phyloP scores from a whole-genome alignment of 352 stramenopile genomes.

The Halophytophthora batemanensis region DNA sequence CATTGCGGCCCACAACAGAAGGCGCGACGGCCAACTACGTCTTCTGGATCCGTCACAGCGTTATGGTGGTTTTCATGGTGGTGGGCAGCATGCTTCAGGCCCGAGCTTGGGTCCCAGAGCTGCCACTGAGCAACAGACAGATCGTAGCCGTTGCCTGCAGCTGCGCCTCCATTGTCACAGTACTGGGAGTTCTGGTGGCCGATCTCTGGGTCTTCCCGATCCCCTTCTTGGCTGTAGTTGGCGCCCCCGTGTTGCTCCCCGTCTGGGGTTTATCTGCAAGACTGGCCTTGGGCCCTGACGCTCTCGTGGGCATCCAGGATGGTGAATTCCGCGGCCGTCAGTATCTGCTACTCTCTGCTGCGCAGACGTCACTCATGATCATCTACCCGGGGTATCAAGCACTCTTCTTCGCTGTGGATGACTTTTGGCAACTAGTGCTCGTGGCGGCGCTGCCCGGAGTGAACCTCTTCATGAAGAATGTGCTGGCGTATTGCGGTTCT shows the following conservation, averaged over 20 bases:
- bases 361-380: slow-evolving; percentile 17
- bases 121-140: slow-evolving; percentile 2
- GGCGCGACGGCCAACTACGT: slow-evolving; percentile 15
- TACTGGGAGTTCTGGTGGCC: slow-evolving; percentile 10
- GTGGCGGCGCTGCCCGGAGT: slow-evolving; percentile 19
- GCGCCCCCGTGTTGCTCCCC: slow-evolving; percentile 13
- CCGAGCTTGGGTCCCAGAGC: slow-evolving; percentile 9
- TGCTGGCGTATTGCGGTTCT: slow-evolving; percentile 17
- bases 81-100: slow-evolving; percentile 1
- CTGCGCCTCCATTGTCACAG: background rate
- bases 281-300: slow-evolving; percentile 1
- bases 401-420: slow-evolving; percentile 1
- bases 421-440: background rate
- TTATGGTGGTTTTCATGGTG: background rate
- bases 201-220: slow-evolving; percentile 30
- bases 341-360: slow-evolving; percentile 9
- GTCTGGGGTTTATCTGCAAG: slow-evolving; percentile 1
- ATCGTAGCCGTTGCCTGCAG: slow-evolving; percentile 1
- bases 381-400: slow-evolving; percentile 26
- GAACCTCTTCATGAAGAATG: slow-evolving; percentile 29
- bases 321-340: background rate
- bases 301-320: slow-evolving; percentile 1
- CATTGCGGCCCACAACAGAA: slow-evolving; percentile 2
- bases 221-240: slow-evolving; percentile 25
- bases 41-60: slow-evolving; percentile 17